Percentiles rank a stretch among this genome's conserved stretches.
Evolutionary conservation across 2,329 filamentous ascomycete genomes (phyloP).

Genomic region (Phoma sp.): DNA sequence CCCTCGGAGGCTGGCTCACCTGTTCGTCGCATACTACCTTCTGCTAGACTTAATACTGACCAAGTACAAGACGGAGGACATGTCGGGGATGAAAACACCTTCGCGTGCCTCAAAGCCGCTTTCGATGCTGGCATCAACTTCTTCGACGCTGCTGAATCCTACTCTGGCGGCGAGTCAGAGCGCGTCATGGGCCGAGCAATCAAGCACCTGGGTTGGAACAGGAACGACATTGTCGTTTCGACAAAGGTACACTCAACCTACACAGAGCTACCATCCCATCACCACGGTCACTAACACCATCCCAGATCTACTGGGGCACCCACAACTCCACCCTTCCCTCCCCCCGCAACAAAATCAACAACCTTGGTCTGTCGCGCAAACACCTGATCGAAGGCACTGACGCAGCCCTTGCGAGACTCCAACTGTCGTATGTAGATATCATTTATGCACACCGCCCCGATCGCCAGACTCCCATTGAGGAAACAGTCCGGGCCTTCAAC

Average conservation of each 20-base stretch:
- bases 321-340: constrained; percentile 55
- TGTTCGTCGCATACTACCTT: constrained; percentile 40
- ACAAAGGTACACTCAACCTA: constrained; percentile 57
- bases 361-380: constrained; percentile 72
- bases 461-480: constrained; percentile 72
- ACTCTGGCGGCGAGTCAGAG: constrained; percentile 62
- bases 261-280: no score
- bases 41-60: background rate
- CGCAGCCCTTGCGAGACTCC: constrained; percentile 64
- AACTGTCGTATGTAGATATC: constrained; percentile 71
- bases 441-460: constrained; percentile 75
- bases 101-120: constrained; percentile 62
- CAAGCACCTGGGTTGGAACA: constrained; percentile 65
- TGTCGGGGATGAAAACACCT: constrained; percentile 69
- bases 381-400: constrained; percentile 73
- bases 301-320: constrained; percentile 69
- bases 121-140: constrained; percentile 67
- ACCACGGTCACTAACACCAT: background rate
- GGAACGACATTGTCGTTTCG: constrained; percentile 64
- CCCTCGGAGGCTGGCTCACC: constrained; percentile 69
- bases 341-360: constrained; percentile 69
- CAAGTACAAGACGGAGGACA: constrained; percentile 65
- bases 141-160: constrained; percentile 66
- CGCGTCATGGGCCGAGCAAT: constrained; percentile 64
- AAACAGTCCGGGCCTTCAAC: constrained; percentile 75